Conservation (phyloP, 345 rosid genomes). For the Euphorbia tirucalli region DNA sequence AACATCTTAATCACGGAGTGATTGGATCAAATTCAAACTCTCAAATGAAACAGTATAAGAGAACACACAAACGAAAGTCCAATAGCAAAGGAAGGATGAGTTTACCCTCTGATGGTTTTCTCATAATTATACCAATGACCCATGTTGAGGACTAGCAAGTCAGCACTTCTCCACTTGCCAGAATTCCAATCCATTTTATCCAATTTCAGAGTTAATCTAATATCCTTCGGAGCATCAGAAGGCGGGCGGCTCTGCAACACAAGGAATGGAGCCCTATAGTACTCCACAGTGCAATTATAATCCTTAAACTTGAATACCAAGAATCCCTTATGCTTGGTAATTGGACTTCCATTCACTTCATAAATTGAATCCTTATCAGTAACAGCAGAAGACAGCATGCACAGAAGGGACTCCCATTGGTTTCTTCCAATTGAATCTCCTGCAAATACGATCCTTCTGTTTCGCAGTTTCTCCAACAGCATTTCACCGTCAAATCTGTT, state of each 20-base stretch:
- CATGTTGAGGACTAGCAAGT: conserved; percentile 71
- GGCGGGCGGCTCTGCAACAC: conserved; percentile 84
- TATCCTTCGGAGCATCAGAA: conserved; percentile 42
- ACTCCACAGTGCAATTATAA: conserved; percentile 84
- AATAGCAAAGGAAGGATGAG: conserved; percentile 3
- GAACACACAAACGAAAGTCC: conserved; percentile 3
- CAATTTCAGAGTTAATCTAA: conserved; percentile 70
- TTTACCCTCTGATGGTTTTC: conserved; percentile 87
- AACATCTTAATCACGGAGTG: not conserved
- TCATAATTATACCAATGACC: conserved; percentile 99
- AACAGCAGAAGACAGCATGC: conserved; percentile 75
- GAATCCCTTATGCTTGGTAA: conserved; percentile 86
- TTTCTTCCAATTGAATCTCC: conserved; percentile 97
- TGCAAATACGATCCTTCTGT: conserved; percentile 79
- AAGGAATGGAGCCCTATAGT: conserved; percentile 85
- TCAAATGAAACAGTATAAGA: not conserved
- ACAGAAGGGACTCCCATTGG: conserved; percentile 93
- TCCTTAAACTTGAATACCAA: conserved; percentile 73
- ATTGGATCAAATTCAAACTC: not conserved
- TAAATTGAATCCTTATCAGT: conserved; percentile 53
- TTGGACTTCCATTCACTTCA: conserved; percentile 84
- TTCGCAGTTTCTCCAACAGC: conserved; percentile 75
- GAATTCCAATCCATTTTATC: conserved; percentile 86
- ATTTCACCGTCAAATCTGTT: conserved; percentile 73
- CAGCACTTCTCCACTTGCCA: conserved; percentile 71